Conservation (phyloP, 1,284 basidiomycete genomes). For the Ustilago loliicola region DNA sequence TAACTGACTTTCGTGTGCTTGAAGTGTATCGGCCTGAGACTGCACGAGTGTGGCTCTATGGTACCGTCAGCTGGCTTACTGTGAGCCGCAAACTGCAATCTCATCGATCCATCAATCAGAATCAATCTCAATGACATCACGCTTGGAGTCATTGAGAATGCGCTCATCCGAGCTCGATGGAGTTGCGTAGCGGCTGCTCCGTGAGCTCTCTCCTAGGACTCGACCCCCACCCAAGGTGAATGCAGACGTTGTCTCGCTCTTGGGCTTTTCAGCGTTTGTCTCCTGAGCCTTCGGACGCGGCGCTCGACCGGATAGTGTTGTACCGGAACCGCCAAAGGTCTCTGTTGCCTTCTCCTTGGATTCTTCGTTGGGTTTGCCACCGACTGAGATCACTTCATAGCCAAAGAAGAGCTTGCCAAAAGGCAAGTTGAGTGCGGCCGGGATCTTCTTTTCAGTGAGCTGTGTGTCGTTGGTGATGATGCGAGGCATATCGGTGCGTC, state of each 20-base stretch:
- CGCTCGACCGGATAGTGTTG: conserved; percentile 42
- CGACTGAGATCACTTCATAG: conserved; percentile 64
- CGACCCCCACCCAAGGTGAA: conserved; percentile 43
- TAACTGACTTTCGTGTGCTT: too few relatives aligned
- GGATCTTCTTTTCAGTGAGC: conserved; percentile 82
- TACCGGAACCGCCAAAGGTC: conserved; percentile 36
- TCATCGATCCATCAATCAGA: conserved; percentile 42
- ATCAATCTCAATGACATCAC: conserved; percentile 62
- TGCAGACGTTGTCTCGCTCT: conserved; percentile 12
- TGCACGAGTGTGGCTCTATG: not conserved
- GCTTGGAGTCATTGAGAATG: conserved; percentile 35
- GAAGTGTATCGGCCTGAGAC: too few relatives aligned
- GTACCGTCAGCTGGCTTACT: not conserved
- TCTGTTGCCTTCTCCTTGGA: conserved; percentile 21
- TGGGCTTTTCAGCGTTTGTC: conserved; percentile 22
- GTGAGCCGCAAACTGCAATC: not conserved
- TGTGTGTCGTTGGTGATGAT: conserved; percentile 85
- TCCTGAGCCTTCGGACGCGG: conserved; percentile 27
- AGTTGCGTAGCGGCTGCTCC: conserved; percentile 45
- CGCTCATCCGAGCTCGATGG: conserved; percentile 33
- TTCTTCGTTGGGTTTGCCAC: conserved; percentile 43
- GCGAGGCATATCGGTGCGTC: conserved; percentile 75
- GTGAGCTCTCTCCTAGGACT: conserved; percentile 34
- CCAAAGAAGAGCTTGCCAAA: conserved; percentile 76
- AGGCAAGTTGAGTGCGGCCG: conserved; percentile 89